Evolutionary conservation across 179 eudicot genomes (phyloP).

Genomic region (Spergularia azorica): DNA sequence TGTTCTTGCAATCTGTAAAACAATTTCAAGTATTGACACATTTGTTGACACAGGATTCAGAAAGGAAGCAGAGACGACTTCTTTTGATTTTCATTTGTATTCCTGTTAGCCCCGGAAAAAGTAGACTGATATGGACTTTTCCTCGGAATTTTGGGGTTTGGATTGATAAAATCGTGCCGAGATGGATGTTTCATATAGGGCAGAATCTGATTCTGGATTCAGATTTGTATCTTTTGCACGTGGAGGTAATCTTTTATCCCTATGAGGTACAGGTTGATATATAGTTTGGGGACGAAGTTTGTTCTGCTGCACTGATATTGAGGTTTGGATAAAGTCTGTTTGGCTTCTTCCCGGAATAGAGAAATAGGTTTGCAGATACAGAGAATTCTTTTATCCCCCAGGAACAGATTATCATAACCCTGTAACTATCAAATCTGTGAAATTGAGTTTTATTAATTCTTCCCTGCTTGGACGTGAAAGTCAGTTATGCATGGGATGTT

Average conservation of each 20-base stretch:
- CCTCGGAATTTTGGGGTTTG: constrained; percentile 72
- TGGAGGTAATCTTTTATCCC: constrained; percentile 48
- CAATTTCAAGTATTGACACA: background rate
- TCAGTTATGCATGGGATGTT: background rate
- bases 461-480: background rate
- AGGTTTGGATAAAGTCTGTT: background rate
- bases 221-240: constrained; percentile 76
- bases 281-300: background rate
- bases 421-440: background rate
- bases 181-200: constrained; percentile 76
- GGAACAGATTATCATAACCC: background rate
- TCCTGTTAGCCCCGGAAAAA: constrained; percentile 91
- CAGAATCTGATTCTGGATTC: constrained; percentile 81
- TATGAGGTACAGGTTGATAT: background rate
- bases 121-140: constrained; percentile 73
- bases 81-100: constrained; percentile 63
- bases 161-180: constrained; percentile 73
- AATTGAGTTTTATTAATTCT: background rate
- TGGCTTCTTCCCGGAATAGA: background rate
- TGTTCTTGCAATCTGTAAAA: background rate
- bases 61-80: constrained; percentile 30
- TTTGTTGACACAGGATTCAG: constrained; percentile 32
- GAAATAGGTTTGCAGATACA: background rate
- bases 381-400: background rate
- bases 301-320: background rate